Percentiles rank a stretch among this genome's conserved stretches.
These are phyloP conservation scores for Diaporthe sp. DNA, from an alignment of 2,329 filamentous ascomycete species.

Conservation along the genomic window DNA sequence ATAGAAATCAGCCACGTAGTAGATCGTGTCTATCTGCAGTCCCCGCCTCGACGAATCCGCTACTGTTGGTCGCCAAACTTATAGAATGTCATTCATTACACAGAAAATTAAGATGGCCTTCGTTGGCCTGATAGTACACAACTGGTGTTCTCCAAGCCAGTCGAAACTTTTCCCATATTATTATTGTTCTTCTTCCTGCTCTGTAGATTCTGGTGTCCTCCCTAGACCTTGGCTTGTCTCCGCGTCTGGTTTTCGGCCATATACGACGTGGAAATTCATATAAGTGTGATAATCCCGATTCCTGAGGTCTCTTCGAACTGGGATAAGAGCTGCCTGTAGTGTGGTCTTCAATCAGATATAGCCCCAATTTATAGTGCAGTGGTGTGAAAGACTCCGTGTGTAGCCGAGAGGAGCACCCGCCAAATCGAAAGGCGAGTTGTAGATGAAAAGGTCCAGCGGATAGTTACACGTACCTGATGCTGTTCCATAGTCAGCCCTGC, in stretches of 20 bases:
- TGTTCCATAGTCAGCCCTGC: constrained; percentile 22
- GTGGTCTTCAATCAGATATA: neutral
- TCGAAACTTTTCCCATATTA: neutral
- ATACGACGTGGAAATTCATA: constrained; percentile 63
- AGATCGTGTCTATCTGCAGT: neutral
- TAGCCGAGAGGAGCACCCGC: neutral
- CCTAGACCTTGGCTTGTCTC: constrained; percentile 14
- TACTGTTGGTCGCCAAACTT: neutral
- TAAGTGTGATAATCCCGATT: constrained; percentile 64
- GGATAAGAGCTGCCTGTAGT: constrained; percentile 60
- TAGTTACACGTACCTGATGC: constrained; percentile 39
- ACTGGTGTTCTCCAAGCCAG: neutral
- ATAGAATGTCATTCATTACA: neutral
- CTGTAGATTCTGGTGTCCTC: neutral
- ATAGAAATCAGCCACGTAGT: neutral
- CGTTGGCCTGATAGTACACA: neutral
- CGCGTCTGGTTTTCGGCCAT: constrained; percentile 61
- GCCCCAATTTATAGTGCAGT: too few species aligned
- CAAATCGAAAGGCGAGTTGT: too few species aligned
- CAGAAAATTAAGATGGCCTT: neutral
- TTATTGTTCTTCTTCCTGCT: neutral
- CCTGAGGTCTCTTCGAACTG: constrained; percentile 62
- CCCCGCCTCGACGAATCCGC: neutral
- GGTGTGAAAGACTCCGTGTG: too few species aligned
- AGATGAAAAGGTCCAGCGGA: neutral